These are phyloP conservation scores for Nitzschia putrida DNA, from an alignment of 108 stramenopile species.

Conservation along the genomic window DNA sequence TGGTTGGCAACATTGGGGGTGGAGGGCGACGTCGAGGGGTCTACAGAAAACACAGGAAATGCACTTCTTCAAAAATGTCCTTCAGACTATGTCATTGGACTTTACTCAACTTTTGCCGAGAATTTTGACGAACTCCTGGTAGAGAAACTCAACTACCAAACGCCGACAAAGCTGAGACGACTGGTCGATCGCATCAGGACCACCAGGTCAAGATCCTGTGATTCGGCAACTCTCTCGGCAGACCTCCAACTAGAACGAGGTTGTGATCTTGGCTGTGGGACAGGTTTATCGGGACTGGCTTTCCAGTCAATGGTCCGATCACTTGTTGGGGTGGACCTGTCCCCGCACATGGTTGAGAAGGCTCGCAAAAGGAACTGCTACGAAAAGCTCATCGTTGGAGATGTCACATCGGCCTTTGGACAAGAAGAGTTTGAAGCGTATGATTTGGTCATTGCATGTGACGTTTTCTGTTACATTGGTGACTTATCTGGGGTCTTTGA, in stretches of 20 bases:
- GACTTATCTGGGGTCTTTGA: constrained; percentile 49
- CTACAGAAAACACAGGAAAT: neutral
- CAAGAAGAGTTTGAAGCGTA: constrained; percentile 11
- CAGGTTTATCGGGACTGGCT: constrained; percentile 57
- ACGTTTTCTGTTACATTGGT: constrained; percentile 65
- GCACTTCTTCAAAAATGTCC: constrained; percentile 26
- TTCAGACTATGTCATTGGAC: constrained; percentile 33
- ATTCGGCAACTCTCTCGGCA: neutral
- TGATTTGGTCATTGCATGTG: constrained; percentile 71
- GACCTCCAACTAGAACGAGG: neutral
- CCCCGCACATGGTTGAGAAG: constrained; percentile 67
- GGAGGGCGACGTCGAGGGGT: neutral
- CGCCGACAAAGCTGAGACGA: constrained; percentile 32
- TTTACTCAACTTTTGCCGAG: constrained; percentile 44
- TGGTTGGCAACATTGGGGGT: constrained; percentile 37
- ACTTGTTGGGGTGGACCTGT: constrained; percentile 64
- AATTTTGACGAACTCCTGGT: constrained; percentile 41
- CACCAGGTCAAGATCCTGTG: too few species aligned
- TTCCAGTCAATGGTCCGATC: constrained; percentile 42
- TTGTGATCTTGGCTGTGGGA: constrained; percentile 72
- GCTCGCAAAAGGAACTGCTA: constrained; percentile 64
- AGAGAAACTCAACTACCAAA: constrained; percentile 40
- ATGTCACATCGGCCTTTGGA: constrained; percentile 47
- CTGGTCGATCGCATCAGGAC: constrained; percentile 22
- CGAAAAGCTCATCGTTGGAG: constrained; percentile 50